phyloP scores from a whole-genome alignment of 179 eudicot species.

The Beta corolliflora region DNA sequence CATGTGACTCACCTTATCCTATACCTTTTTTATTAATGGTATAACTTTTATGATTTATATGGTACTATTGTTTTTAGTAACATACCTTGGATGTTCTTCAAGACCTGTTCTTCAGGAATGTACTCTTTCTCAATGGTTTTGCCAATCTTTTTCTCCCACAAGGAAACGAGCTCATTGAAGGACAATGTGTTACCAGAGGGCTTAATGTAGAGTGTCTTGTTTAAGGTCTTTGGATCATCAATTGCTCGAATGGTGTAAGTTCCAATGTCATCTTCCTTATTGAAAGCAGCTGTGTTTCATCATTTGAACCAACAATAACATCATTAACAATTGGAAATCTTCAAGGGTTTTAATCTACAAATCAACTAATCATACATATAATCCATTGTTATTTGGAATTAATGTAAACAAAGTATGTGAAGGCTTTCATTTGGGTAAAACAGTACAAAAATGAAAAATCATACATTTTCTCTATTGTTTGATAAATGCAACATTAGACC shows the following conservation, averaged over 20 bases:
- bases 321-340: not conserved
- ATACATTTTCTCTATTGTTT: too few relatives aligned
- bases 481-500: too few relatives aligned
- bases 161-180: slow-evolving; percentile 55
- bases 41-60: too few relatives aligned
- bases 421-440: not conserved
- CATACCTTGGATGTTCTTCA: slow-evolving; percentile 55
- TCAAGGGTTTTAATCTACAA: not conserved
- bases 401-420: not conserved
- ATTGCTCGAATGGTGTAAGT: slow-evolving; percentile 58
- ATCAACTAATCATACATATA: not conserved
- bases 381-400: not conserved
- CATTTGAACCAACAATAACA: not conserved
- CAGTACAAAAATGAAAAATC: not conserved
- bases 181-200: slow-evolving; percentile 53
- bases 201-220: slow-evolving; percentile 56
- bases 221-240: slow-evolving; percentile 67
- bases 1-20: too few relatives aligned
- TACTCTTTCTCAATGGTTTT: slow-evolving; percentile 45
- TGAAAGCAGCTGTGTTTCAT: slow-evolving; percentile 43
- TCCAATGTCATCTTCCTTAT: slow-evolving; percentile 65
- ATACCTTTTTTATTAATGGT: too few relatives aligned
- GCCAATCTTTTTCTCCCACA: slow-evolving; percentile 80
- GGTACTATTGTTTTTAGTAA: not conserved
- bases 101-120: slow-evolving; percentile 58